Conservation (phyloP, 352 stramenopile species). For the Phytophthora cajani region DNA sequence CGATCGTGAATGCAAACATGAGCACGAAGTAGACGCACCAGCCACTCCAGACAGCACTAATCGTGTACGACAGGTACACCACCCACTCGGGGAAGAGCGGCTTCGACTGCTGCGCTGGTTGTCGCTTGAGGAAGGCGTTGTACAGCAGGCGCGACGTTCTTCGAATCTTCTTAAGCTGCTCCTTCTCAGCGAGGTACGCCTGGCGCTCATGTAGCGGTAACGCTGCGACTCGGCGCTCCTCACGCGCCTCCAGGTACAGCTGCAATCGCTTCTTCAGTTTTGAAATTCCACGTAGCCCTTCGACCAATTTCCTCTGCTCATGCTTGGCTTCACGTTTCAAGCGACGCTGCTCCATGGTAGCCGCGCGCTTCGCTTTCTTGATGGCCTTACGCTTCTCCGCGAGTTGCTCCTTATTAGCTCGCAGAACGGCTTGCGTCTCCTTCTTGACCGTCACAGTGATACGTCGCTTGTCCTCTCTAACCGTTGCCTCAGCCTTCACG, state of each 20-base stretch:
- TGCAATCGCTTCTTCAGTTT: conserved; percentile 68
- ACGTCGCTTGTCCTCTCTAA: conserved; percentile 26
- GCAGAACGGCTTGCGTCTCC: conserved; percentile 59
- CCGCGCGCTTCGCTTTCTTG: conserved; percentile 45
- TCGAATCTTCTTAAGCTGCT: conserved; percentile 69
- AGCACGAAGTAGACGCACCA: conserved; percentile 77
- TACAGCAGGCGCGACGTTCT: conserved; percentile 74
- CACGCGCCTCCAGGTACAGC: conserved; percentile 50
- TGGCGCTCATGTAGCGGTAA: conserved; percentile 69
- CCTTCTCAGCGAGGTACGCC: conserved; percentile 61
- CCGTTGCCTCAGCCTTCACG: conserved; percentile 11
- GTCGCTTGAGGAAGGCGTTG: conserved; percentile 68
- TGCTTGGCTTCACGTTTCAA: conserved; percentile 44
- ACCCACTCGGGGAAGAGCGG: conserved; percentile 81
- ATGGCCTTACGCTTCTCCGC: conserved; percentile 48
- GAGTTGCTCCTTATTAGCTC: conserved; percentile 51
- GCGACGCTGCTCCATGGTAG: conserved; percentile 41
- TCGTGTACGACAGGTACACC: conserved; percentile 71
- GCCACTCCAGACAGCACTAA: conserved; percentile 57
- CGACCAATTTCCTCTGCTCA: conserved; percentile 53
- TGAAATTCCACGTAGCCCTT: conserved; percentile 51
- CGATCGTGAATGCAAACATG: conserved; percentile 76
- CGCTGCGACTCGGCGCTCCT: conserved; percentile 43
- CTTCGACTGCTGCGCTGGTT: conserved; percentile 53
- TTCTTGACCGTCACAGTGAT: conserved; percentile 62